Evolutionary conservation across 1,139 yeast species (phyloP), one percentile per base, ranked within the genome.

Genomic region (Pichia sp.): DNA sequence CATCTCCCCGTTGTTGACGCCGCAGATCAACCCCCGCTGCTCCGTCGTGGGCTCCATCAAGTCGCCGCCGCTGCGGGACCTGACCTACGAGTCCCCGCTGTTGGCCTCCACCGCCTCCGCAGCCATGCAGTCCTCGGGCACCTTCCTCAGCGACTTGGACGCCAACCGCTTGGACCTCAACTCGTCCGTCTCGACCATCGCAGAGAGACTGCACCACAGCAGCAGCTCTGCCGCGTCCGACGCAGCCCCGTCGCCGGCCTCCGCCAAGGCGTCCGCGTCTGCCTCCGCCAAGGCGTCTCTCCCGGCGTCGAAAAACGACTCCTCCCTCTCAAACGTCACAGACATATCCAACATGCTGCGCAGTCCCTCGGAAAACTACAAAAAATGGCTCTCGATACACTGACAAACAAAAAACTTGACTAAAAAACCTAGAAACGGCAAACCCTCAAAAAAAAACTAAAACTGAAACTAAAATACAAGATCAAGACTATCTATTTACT

Each of bases 11-110:
- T 49, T 66, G 30, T 54, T 67, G 40, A 64, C 67, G 8, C 70
- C 70, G 3, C 68, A 66, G 48, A 58, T 61, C 5, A 38, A 49
- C 15, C 54, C 57, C 7, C 44, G 57, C 19, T 31, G 57, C 36
- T 56, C 60, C 10, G 49, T 59, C 34, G 57, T 51, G 8, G 48
- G 50, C 26, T 51, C 57, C 1, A 43, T 62, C 8, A 61, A 61
- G 47, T 64, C 68, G 1, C 68, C 69, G 13, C 61, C 54, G 34
- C 47, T 55, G 11, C 55, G 54, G 48, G 66, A 62, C 52, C 54
- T 68, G 26, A 62, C 69, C 19, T 67, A 68, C 45, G 69, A 66
- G 49, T 65, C 69, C 5, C 70, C 71, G 32, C 57, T 66, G 56
- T 56, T 67, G 23, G 48, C 56, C 15, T 49, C 64, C 6, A 49